Evolutionary conservation across 1,284 basidiomycete species (phyloP), one percentile per base, ranked within the genome.

Genomic region (Rugosomyces carneus): DNA sequence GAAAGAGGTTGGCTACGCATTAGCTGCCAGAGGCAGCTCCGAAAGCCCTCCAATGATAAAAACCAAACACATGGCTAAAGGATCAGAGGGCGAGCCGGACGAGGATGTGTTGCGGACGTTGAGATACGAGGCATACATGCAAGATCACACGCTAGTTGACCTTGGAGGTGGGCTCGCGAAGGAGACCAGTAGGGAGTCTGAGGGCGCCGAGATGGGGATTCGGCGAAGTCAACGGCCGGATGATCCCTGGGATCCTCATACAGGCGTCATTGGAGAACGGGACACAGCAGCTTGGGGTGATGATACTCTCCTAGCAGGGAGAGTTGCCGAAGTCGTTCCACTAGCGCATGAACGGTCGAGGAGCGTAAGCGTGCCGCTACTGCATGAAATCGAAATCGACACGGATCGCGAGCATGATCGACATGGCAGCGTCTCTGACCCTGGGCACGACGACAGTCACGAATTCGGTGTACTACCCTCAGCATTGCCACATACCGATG

Each of bases 331-430:
- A n/a, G 27, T 23, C 19, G 40, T 41, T 15, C n/a, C n/a, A n/a
- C 36, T 34, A 5, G 38, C 35, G 16, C 65, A 68, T 3, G 57
- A 53, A 23, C 53, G 59, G 7, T 39, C 51, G 1, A 44, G 51
- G 10, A 60, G 61, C 41, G 61, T 55, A 2, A 55, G 54, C 1
- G 53, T 61, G 27, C 65, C 71, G 6, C 53, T 37, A 26, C 59
- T 66, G 26, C 55, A 60, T 34, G 59, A 64, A 35, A 57, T 57
- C 8, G 59, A 60, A 8, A 52, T 44, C 11, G 55, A 66, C 32
- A 44, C 45, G 26, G 53, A 13, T n/a, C 37, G 5, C 23, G 35
- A n/a, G 27, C 35, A 7, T 8, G 29, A n/a, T 18, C 20, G 5
- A 26, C 2, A 27, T 34, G 19, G n/a, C n/a, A n/a, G 40, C 18